A percentile compares a stretch with the other conserved stretches of the same genome.
These are phyloP conservation scores for Tephrocybe sp. DNA, from an alignment of 768 basidiomycete species.

Conservation along the genomic window DNA sequence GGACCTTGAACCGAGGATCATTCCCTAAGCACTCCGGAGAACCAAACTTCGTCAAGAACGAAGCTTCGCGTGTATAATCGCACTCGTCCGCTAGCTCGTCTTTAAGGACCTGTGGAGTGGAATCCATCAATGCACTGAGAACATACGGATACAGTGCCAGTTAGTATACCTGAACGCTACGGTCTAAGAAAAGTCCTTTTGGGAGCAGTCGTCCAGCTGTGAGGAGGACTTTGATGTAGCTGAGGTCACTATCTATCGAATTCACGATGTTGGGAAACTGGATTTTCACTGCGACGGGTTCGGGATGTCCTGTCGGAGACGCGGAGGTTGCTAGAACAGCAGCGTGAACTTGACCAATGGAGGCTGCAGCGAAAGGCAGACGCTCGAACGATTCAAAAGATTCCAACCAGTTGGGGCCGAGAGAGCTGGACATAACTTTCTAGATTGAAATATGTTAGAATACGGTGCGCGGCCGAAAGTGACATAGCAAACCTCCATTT, in stretches of 20 bases:
- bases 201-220: slow-evolving; percentile 81
- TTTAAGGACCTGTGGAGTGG: slow-evolving; percentile 68
- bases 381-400: slow-evolving; percentile 77
- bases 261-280: slow-evolving; percentile 92
- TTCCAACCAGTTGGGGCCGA: slow-evolving; percentile 72
- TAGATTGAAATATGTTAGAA: slow-evolving; percentile 18
- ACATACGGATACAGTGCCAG: background rate
- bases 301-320: slow-evolving; percentile 53
- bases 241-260: slow-evolving; percentile 85
- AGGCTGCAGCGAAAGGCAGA: slow-evolving; percentile 91
- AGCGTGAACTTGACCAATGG: slow-evolving; percentile 93
- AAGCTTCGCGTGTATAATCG: slow-evolving; percentile 82
- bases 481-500: slow-evolving; percentile 73
- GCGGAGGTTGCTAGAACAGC: slow-evolving; percentile 56
- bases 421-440: slow-evolving; percentile 71
- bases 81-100: slow-evolving; percentile 92
- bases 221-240: slow-evolving; percentile 80
- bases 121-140: background rate
- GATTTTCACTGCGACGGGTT: slow-evolving; percentile 78
- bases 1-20: slow-evolving; percentile 75
- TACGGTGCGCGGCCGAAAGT: background rate
- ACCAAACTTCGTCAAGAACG: slow-evolving; percentile 60
- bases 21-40: slow-evolving; percentile 44
- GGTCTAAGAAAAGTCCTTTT: slow-evolving; percentile 85
- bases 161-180: slow-evolving; percentile 65